These are phyloP conservation scores for Lentinula sp. DNA, from an alignment of 768 basidiomycete species.

Conservation along the genomic window DNA sequence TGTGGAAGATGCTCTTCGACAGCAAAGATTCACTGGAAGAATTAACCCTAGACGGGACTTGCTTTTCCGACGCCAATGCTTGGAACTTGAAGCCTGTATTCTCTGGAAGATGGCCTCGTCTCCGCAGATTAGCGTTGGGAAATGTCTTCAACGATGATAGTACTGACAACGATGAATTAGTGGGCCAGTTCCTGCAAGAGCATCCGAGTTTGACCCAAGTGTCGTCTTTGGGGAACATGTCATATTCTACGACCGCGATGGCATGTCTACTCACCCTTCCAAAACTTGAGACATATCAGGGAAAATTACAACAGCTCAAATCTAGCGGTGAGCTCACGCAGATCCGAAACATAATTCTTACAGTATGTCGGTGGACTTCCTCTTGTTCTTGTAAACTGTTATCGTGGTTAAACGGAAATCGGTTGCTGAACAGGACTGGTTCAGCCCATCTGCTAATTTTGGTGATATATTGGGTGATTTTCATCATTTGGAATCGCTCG, in stretches of 20 bases:
- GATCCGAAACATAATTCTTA: constrained; percentile 7
- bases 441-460: constrained; percentile 15
- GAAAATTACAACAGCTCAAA: constrained; percentile 14
- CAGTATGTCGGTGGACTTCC: background rate
- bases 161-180: constrained; percentile 1
- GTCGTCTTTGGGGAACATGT: constrained; percentile 7
- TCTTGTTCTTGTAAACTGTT: background rate
- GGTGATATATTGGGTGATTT: constrained; percentile 8
- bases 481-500: constrained; percentile 7
- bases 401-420: background rate
- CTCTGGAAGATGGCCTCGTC: constrained; percentile 11
- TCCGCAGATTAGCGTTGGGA: constrained; percentile 11
- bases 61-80: constrained; percentile 6
- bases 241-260: constrained; percentile 8
- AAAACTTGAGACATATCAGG: constrained; percentile 7
- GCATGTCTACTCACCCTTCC: constrained; percentile 10
- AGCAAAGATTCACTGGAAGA: constrained; percentile 10
- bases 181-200: constrained; percentile 9
- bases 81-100: constrained; percentile 12
- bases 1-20: constrained; percentile 15
- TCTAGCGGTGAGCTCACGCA: constrained; percentile 6
- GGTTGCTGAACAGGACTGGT: constrained; percentile 8
- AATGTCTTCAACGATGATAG: constrained; percentile 6
- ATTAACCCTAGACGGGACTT: constrained; percentile 14
- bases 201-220: constrained; percentile 11